Evolutionary conservation across 139 green algal species (phyloP), one percentile per base, ranked within the genome.

Genomic region (Edaphochlamys debaryana): DNA sequence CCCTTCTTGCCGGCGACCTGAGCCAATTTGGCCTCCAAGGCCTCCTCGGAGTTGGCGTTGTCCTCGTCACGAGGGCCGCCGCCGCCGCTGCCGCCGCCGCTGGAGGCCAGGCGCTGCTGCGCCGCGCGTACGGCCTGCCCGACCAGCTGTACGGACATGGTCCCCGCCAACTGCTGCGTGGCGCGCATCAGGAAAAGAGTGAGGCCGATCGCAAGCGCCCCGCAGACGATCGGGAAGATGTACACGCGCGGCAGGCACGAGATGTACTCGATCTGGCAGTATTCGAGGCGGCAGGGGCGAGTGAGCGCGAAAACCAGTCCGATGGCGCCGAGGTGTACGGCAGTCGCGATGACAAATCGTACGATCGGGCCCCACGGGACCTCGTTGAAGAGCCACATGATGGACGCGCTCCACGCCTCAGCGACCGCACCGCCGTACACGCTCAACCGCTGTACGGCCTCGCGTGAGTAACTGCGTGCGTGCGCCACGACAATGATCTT

Each of bases 291-390:
- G 9, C 40, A 25, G 5, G 29, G 60, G 25, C 34, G 60, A 41
- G 75, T 23, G 40, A 81, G 48, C 6, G 45, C 75, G 62, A 63
- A 81, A 41, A 60, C 71, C n/a, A 81, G 40, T 19, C 60, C 75
- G 22, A 25, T 60, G n/a, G 75, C 60, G 30, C 29, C 27, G 0
- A 45, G 20, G 40, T 81, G 75, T 30, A 71, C 30, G 30, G 75
- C 38, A 1, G n/a, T 11, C 9, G 60, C n/a, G 41, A 62, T 41
- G 40, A 45, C 19, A 8, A 41, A 40, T 2, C 75, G 75, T 4
- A n/a, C 19, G 7, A 81, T 23, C 15, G 41, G n/a, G n/a, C 40
- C 41, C 75, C 75, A 81, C 25, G 75, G 75, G 1, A 71, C 40
- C 19, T 48, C 40, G 38, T 37, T 34, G 22, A 81, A 0, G 25